Conservation (phyloP, 1,284 basidiomycete genomes). For the Tetrapyrgos nigripes region DNA sequence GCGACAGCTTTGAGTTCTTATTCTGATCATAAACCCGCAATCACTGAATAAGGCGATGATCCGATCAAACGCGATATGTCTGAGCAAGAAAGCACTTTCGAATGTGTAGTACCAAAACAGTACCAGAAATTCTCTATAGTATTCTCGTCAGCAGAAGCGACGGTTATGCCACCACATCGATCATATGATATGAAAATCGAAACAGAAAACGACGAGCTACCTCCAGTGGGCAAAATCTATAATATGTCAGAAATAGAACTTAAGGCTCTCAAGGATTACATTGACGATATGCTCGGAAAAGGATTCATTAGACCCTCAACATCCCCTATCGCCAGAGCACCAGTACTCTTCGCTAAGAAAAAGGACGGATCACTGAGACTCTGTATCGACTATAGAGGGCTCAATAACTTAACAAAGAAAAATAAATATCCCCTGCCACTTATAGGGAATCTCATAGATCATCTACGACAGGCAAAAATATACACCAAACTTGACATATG, state of each 20-base stretch:
- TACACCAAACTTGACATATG: slow-evolving; percentile 4
- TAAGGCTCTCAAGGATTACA: neutral
- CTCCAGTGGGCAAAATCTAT: neutral
- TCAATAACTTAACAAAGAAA: neutral
- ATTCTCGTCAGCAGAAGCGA: neutral
- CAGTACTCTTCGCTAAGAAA: slow-evolving; percentile 1
- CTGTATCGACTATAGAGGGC: neutral
- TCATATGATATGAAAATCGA: neutral
- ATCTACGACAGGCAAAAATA: slow-evolving; percentile 1
- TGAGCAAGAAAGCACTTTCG: neutral
- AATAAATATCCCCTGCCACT: slow-evolving; percentile 1
- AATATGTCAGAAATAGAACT: neutral
- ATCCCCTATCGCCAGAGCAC: slow-evolving; percentile 4
- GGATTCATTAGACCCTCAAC: slow-evolving; percentile 4
- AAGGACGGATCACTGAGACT: neutral
- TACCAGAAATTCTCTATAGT: neutral
- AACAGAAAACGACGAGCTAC: neutral
- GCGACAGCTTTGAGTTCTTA: neutral
- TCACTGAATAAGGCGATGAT: neutral
- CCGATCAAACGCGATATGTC: neutral
- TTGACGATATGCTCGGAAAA: slow-evolving; percentile 10
- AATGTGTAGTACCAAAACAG: neutral
- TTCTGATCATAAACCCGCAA: neutral
- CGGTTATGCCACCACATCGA: neutral
- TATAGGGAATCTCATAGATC: slow-evolving; percentile 8